Percentiles rank a stretch among this genome's conserved stretches.
Evolutionary conservation across 1,139 yeast genomes (phyloP).

Genomic region (Suhomyces wounanorum): DNA sequence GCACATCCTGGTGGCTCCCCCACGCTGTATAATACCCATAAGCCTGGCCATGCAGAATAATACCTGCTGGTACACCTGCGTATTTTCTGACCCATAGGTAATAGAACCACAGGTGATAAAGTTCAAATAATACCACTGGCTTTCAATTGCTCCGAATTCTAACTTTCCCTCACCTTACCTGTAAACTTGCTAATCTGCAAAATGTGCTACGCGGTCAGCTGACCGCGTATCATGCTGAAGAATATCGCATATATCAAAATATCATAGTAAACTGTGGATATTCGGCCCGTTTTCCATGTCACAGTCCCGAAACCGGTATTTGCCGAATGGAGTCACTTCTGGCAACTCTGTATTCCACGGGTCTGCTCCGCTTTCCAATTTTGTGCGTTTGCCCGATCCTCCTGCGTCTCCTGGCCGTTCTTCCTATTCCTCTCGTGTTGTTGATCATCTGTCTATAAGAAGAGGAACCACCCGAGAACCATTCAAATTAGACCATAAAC

Average conservation of each 20-base stretch:
- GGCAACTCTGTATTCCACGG: slow-evolving; percentile 8
- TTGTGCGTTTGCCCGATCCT: not conserved
- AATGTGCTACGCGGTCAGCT: not conserved
- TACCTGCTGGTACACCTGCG: not conserved
- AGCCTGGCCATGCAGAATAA: not conserved
- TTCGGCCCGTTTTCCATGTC: not conserved
- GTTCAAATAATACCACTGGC: not conserved
- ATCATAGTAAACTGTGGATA: not conserved
- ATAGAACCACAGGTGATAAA: not conserved
- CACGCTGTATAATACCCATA: not conserved
- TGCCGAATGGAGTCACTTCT: not conserved
- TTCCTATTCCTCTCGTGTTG: not conserved
- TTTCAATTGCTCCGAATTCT: not conserved
- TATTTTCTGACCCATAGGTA: not conserved
- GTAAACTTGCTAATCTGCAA: not conserved
- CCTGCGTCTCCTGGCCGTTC: not conserved
- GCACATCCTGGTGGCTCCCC: not conserved
- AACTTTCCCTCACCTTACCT: not conserved
- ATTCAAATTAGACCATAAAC: not conserved
- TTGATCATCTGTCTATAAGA: not conserved
- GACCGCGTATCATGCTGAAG: not conserved
- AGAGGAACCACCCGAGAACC: not conserved
- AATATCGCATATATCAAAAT: not conserved
- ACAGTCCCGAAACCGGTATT: not conserved
- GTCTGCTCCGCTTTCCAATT: slow-evolving; percentile 4